A percentile compares a stretch with the other conserved stretches of the same genome.
Evolutionary conservation across 2,329 filamentous ascomycete genomes (phyloP).

Genomic region (Alternaria viburni): DNA sequence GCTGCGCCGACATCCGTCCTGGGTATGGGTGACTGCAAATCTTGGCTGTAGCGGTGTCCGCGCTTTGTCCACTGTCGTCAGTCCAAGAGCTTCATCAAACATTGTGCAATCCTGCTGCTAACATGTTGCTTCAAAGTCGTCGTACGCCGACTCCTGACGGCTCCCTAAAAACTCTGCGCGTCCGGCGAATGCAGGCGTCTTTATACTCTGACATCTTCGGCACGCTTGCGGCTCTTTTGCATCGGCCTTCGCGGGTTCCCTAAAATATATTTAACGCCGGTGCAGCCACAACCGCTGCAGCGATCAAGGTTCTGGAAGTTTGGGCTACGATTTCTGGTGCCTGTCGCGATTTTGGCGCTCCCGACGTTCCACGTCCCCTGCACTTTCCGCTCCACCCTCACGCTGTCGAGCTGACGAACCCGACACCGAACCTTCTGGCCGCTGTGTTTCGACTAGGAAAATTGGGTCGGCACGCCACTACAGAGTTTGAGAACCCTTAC

Average conservation of each 20-base stretch:
- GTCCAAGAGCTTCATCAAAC: slow-evolving; percentile 20
- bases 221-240: slow-evolving; percentile 14
- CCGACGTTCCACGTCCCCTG: slow-evolving; percentile 26
- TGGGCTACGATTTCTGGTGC: slow-evolving; percentile 19
- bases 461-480: slow-evolving; percentile 28
- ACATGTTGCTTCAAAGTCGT: slow-evolving; percentile 9
- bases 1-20: slow-evolving; percentile 25
- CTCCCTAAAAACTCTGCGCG: slow-evolving; percentile 11
- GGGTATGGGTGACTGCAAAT: slow-evolving; percentile 32
- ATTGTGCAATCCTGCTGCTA: slow-evolving; percentile 6
- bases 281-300: slow-evolving; percentile 38
- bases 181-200: slow-evolving; percentile 18
- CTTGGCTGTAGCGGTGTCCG: slow-evolving; percentile 22
- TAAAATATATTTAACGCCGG: slow-evolving; percentile 25
- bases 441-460: slow-evolving; percentile 27
- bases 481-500: slow-evolving; percentile 21
- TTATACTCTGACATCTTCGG: slow-evolving; percentile 13
- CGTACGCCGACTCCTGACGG: not conserved
- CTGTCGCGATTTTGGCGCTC: slow-evolving; percentile 27
- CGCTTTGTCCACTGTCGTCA: slow-evolving; percentile 30
- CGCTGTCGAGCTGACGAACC: slow-evolving; percentile 36
- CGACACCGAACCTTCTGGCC: slow-evolving; percentile 43
- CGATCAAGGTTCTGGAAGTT: slow-evolving; percentile 20
- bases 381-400: slow-evolving; percentile 27
- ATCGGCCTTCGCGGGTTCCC: slow-evolving; percentile 20